Percentiles rank a stretch among this genome's conserved stretches.
phyloP scores from a whole-genome alignment of 495 filamentous ascomycete genomes.

The Podospora comata region DNA sequence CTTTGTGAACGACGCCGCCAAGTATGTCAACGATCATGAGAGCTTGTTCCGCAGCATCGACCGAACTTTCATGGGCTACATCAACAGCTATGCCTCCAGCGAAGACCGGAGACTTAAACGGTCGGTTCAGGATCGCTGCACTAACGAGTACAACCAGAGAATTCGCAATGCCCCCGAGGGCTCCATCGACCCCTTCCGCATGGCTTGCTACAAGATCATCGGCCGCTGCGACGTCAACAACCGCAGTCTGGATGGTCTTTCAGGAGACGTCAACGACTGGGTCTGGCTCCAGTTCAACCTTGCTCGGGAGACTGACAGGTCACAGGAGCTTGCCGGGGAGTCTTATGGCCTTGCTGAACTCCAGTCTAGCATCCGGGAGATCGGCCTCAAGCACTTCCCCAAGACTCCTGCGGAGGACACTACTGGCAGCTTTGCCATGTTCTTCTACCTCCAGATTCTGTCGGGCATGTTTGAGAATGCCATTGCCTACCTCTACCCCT shows the following conservation, averaged over 20 bases:
- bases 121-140: conserved; percentile 79
- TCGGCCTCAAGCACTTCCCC: conserved; percentile 83
- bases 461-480: conserved; percentile 95
- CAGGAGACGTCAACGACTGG: conserved; percentile 86
- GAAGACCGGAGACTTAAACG: conserved; percentile 68
- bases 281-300: conserved; percentile 95
- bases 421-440: conserved; percentile 77
- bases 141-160: conserved; percentile 82
- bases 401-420: conserved; percentile 62
- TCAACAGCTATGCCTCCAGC: conserved; percentile 71
- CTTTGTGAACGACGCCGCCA: conserved; percentile 74
- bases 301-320: conserved; percentile 78
- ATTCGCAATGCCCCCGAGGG: conserved; percentile 78
- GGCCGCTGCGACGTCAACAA: conserved; percentile 86
- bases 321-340: conserved; percentile 80
- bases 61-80: conserved; percentile 83
- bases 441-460: conserved; percentile 86
- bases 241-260: conserved; percentile 75
- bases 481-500: conserved; percentile 81
- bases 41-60: conserved; percentile 82
- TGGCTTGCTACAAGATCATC: conserved; percentile 97
- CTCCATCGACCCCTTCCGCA: conserved; percentile 87
- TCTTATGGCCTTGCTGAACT: conserved; percentile 85
- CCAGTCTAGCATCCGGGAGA: conserved; percentile 76
- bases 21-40: conserved; percentile 73